These are phyloP conservation scores for Vickermania spadyakhi DNA, from an alignment of 208 protist species.

Conservation along the genomic window DNA sequence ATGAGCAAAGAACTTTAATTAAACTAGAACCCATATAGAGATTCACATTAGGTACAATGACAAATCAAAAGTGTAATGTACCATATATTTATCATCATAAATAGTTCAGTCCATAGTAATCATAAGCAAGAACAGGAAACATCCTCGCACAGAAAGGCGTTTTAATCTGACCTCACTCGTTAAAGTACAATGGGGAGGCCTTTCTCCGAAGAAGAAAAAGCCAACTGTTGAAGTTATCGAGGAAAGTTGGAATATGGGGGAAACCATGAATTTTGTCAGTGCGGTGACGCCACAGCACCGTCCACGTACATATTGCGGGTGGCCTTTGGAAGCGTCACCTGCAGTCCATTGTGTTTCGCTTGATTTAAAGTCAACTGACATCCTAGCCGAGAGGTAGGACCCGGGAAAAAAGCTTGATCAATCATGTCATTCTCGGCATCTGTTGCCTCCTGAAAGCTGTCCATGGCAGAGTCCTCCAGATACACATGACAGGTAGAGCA, in stretches of 20 bases:
- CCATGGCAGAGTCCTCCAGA: conserved; percentile 74
- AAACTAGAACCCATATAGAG: no score
- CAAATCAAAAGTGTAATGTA: no score
- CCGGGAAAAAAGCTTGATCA: conserved; percentile 82
- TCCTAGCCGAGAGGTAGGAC: conserved; percentile 77
- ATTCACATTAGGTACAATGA: no score
- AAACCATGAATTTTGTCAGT: conserved; percentile 32
- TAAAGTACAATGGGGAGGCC: conserved; percentile 1
- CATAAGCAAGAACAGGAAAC: no score
- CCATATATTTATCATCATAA: no score
- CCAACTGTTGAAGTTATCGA: background rate
- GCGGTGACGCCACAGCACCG: conserved; percentile 68
- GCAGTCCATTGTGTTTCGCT: conserved; percentile 70
- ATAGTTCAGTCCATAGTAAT: no score
- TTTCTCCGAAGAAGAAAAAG: background rate
- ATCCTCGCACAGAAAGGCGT: background rate
- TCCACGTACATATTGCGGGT: conserved; percentile 92
- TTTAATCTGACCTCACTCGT: conserved; percentile 1
- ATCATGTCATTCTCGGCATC: conserved; percentile 95
- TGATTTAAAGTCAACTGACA: conserved; percentile 74
- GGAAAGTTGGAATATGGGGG: no score
- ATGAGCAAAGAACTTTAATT: no score
- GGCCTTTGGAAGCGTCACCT: conserved; percentile 65
- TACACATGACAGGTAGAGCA: conserved; percentile 98
- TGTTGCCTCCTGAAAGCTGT: conserved; percentile 82